Base-by-base conservation (phyloP, 2,329 filamentous ascomycete species). In the Neonectria faginata region DNA sequence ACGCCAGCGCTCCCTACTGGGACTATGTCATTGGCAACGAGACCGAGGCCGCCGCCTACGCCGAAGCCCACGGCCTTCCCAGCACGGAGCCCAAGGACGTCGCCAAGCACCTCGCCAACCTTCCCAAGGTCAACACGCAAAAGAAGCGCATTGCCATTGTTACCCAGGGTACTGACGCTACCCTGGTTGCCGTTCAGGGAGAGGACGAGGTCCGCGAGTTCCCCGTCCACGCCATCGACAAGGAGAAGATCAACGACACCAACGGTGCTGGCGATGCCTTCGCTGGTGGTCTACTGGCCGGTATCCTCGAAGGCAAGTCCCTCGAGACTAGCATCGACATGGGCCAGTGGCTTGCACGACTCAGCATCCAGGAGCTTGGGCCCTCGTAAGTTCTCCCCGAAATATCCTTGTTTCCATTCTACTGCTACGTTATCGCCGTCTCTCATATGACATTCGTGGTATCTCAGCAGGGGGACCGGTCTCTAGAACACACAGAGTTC, bases 11-110 rank as follows among this genome's bases (percentile, higher is more conserved):
- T 57, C 92, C 92, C 31, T 97, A 97, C 88, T 97, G 94, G 86
- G 94, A 98, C 84, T 97, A 95, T 82, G 86, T 98, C 67, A 92
- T 99, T 79, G 95, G 94, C 77, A 99, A 99, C 84, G 96, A 99
- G 89, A 92, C 92, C 70, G 96, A 99, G 84, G 95, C 94, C 53
- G 88, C 90, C 73, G 86, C 94, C 62, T 99, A 95, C 82, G 92
- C 94, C 70, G 90, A 94, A 79, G 90, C 90, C 64, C 94, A 97
- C 81, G 85, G 85, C 72, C 86, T 96, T 74, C 85, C 85, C 72
- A 91, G 88, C 73, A 91, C 90, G 74, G 91, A 95, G 79, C 88
- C 97, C 77, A 88, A 90, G 77, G 91, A 92, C 80, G 95, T 98
- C 76, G 94, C 92, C 73, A 91, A 92, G 84, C 84, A 90, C 79